Percentiles rank a stretch among this genome's conserved stretches.
Evolutionary conservation across 192 early-diverging fungal species (phyloP).

Genomic region (Pecoramyces ruminantium): DNA sequence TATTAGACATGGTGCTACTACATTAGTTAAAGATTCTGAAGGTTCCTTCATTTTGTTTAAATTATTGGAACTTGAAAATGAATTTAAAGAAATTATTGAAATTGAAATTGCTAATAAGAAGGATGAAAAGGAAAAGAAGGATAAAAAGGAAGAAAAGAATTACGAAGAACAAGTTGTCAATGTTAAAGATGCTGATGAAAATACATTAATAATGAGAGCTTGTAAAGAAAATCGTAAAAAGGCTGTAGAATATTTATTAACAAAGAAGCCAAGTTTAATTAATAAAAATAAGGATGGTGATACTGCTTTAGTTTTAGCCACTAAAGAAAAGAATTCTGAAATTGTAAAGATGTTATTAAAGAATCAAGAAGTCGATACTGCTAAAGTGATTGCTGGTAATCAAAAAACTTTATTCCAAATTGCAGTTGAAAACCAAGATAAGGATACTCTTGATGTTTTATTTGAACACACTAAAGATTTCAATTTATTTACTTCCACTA

Average conservation of each 20-base stretch:
- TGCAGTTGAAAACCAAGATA: background rate
- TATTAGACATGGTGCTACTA: background rate
- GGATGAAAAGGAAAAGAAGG: background rate
- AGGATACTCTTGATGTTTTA: background rate
- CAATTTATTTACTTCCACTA: background rate
- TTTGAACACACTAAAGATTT: background rate
- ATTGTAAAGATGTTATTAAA: background rate
- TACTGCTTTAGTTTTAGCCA: background rate
- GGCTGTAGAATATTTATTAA: background rate
- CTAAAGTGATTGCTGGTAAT: background rate
- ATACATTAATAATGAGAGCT: background rate
- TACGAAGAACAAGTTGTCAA: background rate
- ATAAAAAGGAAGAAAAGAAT: background rate
- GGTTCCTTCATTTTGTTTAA: background rate
- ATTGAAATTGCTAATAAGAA: background rate
- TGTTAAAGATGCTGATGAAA: background rate
- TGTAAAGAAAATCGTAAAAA: background rate
- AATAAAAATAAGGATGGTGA: background rate
- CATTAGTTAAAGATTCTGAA: background rate
- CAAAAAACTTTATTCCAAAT: background rate
- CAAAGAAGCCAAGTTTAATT: background rate
- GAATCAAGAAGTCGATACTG: background rate
- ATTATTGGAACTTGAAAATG: background rate
- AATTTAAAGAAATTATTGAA: background rate
- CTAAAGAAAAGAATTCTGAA: background rate